Evolutionary conservation across 2,329 filamentous ascomycete genomes (phyloP).

Genomic region (Xylaria sp.): DNA sequence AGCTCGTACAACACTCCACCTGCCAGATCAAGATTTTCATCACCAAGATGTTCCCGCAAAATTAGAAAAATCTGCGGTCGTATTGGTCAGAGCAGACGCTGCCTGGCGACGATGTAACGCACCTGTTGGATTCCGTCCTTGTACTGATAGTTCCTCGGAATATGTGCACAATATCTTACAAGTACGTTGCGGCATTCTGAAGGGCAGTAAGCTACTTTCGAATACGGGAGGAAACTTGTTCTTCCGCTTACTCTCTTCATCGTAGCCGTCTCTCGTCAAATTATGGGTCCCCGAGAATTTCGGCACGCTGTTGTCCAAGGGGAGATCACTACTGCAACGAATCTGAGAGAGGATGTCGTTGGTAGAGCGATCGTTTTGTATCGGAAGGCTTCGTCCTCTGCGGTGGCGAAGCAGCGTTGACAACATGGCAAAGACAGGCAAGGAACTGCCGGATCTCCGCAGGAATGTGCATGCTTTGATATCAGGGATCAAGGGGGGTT

Average conservation of each 20-base stretch:
- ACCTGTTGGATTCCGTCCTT: constrained; percentile 48
- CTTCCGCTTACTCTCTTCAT: constrained; percentile 33
- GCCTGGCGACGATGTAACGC: constrained; percentile 16
- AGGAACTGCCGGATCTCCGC: not conserved
- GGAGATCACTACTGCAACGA: not conserved
- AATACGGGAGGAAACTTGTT: not conserved
- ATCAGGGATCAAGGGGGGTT: not conserved
- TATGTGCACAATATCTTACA: constrained; percentile 46
- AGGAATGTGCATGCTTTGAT: not conserved
- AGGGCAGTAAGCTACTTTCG: not conserved
- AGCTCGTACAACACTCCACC: constrained; percentile 50
- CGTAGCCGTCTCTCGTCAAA: constrained; percentile 30
- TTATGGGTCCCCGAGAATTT: constrained; percentile 31
- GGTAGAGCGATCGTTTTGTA: not conserved
- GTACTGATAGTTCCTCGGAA: constrained; percentile 51
- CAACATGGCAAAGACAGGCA: constrained; percentile 5
- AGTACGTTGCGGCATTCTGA: constrained; percentile 50
- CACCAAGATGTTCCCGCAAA: constrained; percentile 47
- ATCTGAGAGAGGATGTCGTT: not conserved
- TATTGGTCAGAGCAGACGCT: constrained; percentile 7
- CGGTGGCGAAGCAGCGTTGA: not conserved
- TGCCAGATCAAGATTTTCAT: constrained; percentile 48
- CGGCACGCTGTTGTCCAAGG: constrained; percentile 5
- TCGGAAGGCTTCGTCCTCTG: not conserved
- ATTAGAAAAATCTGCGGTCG: constrained; percentile 43